Conservation (phyloP, 2,329 filamentous ascomycete species). For the Pseudovirgaria hyperparasitica region DNA sequence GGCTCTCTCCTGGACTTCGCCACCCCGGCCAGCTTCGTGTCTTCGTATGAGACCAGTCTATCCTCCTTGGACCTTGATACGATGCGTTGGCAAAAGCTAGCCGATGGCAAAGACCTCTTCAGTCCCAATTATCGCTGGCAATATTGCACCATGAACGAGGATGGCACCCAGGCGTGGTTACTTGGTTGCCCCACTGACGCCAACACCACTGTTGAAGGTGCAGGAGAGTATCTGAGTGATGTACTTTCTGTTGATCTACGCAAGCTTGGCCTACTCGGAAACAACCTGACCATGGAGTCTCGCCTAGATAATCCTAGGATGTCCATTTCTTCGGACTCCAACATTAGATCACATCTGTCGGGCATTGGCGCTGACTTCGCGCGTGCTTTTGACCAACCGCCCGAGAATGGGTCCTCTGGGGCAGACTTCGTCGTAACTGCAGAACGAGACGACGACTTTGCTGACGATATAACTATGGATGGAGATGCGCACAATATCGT, state of each 20-base stretch:
- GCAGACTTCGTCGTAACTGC: conserved; percentile 89
- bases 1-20: conserved; percentile 89
- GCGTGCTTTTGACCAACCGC: conserved; percentile 72
- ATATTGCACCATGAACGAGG: conserved; percentile 91
- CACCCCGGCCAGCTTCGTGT: conserved; percentile 79
- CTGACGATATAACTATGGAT: conserved; percentile 45
- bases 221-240: conserved; percentile 86
- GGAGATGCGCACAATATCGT: conserved; percentile 17
- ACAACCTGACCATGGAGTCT: conserved; percentile 42
- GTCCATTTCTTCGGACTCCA: conserved; percentile 38
- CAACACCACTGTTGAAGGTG: conserved; percentile 49
- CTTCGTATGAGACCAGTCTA: conserved; percentile 75
- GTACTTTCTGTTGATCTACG: conserved; percentile 89
- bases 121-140: conserved; percentile 90
- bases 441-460: conserved; percentile 61
- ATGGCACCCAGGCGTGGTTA: conserved; percentile 92
- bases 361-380: conserved; percentile 78
- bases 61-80: conserved; percentile 79
- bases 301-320: conserved; percentile 27
- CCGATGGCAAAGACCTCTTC: conserved; percentile 89
- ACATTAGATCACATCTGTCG: conserved; percentile 37
- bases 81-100: conserved; percentile 86
- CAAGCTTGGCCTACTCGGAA: conserved; percentile 81
- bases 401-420: conserved; percentile 72
- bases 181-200: conserved; percentile 79